Percentiles rank a stretch among this genome's conserved stretches.
Conservation (phyloP, 108 stramenopile species). For the Discostella stelligeroides region DNA sequence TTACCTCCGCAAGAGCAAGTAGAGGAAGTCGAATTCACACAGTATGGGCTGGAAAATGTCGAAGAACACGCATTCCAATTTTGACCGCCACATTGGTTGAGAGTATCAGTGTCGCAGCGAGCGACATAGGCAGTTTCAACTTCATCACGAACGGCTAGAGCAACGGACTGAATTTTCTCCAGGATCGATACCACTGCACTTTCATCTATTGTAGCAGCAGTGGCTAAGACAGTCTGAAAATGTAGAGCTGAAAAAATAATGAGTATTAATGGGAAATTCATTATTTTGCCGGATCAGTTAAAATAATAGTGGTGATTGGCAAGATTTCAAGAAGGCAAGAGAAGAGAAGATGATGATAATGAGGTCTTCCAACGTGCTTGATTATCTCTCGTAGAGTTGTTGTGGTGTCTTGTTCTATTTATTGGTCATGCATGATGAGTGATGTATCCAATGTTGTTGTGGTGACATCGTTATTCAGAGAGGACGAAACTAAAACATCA, state of each 20-base stretch:
- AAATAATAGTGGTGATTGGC: too few species aligned
- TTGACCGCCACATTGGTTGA: slow-evolving; percentile 10
- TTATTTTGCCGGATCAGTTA: too few species aligned
- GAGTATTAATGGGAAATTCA: neutral
- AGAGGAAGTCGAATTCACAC: slow-evolving; percentile 1
- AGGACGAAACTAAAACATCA: too few species aligned
- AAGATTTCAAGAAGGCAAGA: too few species aligned
- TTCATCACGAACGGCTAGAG: slow-evolving; percentile 26
- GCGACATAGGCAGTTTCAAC: slow-evolving; percentile 12
- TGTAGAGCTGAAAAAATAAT: neutral
- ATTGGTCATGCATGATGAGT: too few species aligned
- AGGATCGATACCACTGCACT: slow-evolving; percentile 2
- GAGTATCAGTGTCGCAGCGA: slow-evolving; percentile 21
- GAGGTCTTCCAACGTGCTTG: too few species aligned
- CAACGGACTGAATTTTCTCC: slow-evolving; percentile 1
- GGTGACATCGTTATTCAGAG: too few species aligned
- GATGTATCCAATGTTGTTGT: too few species aligned
- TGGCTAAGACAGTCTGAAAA: neutral
- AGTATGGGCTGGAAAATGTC: slow-evolving; percentile 15
- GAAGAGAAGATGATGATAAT: too few species aligned
- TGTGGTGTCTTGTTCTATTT: too few species aligned
- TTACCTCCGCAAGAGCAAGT: slow-evolving; percentile 10
- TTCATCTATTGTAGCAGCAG: neutral
- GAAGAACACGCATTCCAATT: slow-evolving; percentile 34
- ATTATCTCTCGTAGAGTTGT: too few species aligned